These are phyloP conservation scores for Fusarium newnesense DNA, from an alignment of 2,329 filamentous ascomycete species.

Conservation along the genomic window DNA sequence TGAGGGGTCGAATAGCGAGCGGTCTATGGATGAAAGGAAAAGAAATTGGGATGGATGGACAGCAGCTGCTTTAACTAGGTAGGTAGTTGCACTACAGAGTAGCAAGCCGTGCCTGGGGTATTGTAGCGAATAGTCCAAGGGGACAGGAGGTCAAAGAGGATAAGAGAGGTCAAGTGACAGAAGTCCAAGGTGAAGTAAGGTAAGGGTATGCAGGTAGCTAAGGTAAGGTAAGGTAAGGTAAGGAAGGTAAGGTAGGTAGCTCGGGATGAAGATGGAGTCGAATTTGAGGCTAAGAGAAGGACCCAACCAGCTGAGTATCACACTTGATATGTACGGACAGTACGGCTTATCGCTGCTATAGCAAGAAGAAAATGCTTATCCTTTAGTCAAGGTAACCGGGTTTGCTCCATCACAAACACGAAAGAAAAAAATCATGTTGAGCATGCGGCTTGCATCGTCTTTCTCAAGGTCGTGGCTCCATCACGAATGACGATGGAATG, in stretches of 20 bases:
- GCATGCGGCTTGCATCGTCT: conserved; percentile 44
- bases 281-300: neutral
- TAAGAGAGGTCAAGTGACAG: conserved; percentile 18
- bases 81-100: conserved; percentile 2
- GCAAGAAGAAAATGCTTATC: neutral
- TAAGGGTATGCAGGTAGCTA: conserved; percentile 9
- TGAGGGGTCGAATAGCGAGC: conserved; percentile 33
- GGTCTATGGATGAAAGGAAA: conserved; percentile 22
- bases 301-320: conserved; percentile 13
- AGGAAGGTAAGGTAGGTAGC: neutral
- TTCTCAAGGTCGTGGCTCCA: conserved; percentile 40
- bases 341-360: neutral
- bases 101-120: conserved; percentile 1
- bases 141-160: conserved; percentile 12
- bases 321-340: neutral
- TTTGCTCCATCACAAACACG: conserved; percentile 16
- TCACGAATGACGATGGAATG: conserved; percentile 44
- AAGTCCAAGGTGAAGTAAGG: conserved; percentile 23
- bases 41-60: conserved; percentile 15
- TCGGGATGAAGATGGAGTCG: conserved; percentile 11
- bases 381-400: conserved; percentile 3
- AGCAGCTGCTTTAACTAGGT: conserved; percentile 11
- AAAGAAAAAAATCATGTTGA: conserved; percentile 13
- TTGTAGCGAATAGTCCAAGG: neutral
- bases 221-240: conserved; percentile 7